phyloP scores from a whole-genome alignment of 495 filamentous ascomycete genomes.

The Podospora anserina region DNA sequence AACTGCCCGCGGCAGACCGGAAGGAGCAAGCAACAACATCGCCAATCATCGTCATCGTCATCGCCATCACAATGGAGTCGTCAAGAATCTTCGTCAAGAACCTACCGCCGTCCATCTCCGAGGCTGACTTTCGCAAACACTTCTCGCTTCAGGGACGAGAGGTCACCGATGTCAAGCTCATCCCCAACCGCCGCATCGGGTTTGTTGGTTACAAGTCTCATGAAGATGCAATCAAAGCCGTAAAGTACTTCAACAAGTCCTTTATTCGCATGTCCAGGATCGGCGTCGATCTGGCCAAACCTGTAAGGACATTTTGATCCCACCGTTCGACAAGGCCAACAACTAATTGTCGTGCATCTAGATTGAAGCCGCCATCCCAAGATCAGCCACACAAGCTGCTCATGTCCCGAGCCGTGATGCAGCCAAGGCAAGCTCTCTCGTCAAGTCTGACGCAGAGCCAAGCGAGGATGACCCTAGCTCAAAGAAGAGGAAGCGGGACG shows the following conservation, averaged over 20 bases:
- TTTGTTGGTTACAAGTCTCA: constrained; percentile 91
- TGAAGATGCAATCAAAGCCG: constrained; percentile 73
- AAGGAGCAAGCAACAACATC: constrained; percentile 17
- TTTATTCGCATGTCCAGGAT: constrained; percentile 98
- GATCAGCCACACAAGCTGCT: constrained; percentile 17
- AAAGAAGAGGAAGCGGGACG: constrained; percentile 54
- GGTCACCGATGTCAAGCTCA: constrained; percentile 87
- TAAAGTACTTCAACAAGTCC: constrained; percentile 90
- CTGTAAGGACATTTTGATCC: constrained; percentile 51
- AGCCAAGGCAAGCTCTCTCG: constrained; percentile 8
- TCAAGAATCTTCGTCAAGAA: constrained; percentile 91
- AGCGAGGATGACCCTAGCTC: constrained; percentile 22
- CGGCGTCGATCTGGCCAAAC: constrained; percentile 80
- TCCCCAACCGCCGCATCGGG: constrained; percentile 84
- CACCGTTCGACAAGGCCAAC: constrained; percentile 12
- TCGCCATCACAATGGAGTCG: constrained; percentile 49
- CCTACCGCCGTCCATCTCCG: constrained; percentile 69
- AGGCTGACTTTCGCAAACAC: constrained; percentile 78
- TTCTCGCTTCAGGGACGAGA: constrained; percentile 68
- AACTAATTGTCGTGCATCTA: constrained; percentile 23
- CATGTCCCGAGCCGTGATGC: constrained; percentile 13
- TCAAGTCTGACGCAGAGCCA: constrained; percentile 15
- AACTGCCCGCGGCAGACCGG: constrained; percentile 24
- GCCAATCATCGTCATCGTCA: neutral
- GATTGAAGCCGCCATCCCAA: constrained; percentile 27